A percentile compares a stretch with the other conserved stretches of the same genome.
Conservation (phyloP, 2,329 filamentous ascomycete genomes). For the Aphanoascus verrucosus region DNA sequence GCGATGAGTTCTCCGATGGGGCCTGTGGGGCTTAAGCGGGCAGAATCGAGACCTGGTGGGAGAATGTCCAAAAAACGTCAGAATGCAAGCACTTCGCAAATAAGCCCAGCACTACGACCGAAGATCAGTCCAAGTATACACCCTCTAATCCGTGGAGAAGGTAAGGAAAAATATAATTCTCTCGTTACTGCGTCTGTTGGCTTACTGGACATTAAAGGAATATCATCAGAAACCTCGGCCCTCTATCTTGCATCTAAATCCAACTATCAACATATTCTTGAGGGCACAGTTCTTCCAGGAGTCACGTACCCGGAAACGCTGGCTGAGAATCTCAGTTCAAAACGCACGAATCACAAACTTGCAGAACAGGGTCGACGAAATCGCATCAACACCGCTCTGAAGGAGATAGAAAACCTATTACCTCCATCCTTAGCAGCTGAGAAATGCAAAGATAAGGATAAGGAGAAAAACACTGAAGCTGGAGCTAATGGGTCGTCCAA, state of each 20-base stretch:
- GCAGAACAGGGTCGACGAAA: conserved; percentile 93
- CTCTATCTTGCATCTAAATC: conserved; percentile 84
- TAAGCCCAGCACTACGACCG: conserved; percentile 75
- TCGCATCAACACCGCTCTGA: conserved; percentile 84
- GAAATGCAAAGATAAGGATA: conserved; percentile 27
- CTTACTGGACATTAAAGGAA: conserved; percentile 22
- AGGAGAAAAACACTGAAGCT: conserved; percentile 25
- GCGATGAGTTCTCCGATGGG: conserved; percentile 43
- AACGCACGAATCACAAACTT: conserved; percentile 94
- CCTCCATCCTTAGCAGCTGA: conserved; percentile 41
- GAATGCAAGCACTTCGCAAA: conserved; percentile 61
- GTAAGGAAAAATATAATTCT: conserved; percentile 34
- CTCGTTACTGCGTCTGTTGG: neutral
- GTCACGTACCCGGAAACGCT: conserved; percentile 83
- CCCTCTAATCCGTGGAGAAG: conserved; percentile 64
- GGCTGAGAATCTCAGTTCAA: conserved; percentile 87
- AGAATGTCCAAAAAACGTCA: conserved; percentile 57
- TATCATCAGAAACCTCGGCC: conserved; percentile 51
- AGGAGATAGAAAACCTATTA: conserved; percentile 81
- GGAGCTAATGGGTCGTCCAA: conserved; percentile 40
- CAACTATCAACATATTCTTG: conserved; percentile 94
- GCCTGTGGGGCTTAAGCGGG: conserved; percentile 31
- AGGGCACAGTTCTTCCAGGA: conserved; percentile 81
- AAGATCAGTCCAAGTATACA: conserved; percentile 93
- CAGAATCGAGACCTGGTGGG: conserved; percentile 40